A percentile compares a stretch with the other conserved stretches of the same genome.
phyloP scores from a whole-genome alignment of 2,329 filamentous ascomycete genomes.

The Diaporthe sp. region DNA sequence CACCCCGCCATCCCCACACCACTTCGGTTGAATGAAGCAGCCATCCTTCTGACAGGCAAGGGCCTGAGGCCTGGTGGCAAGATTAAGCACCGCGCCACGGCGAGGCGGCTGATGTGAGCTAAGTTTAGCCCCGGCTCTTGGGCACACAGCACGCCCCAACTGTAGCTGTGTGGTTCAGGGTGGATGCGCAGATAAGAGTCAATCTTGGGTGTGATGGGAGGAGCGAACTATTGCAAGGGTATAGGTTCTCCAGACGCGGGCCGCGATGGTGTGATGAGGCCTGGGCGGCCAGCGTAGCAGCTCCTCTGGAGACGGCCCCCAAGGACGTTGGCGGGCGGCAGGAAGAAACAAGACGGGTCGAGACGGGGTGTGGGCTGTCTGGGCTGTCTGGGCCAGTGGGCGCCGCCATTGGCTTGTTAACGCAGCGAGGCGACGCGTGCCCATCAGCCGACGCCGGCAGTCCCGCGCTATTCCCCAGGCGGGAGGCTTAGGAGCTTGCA shows the following conservation, averaged over 20 bases:
- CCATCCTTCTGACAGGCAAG: background rate
- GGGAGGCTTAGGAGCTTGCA: background rate
- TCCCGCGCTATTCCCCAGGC: conserved; percentile 1
- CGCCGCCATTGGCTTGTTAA: background rate
- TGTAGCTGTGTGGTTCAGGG: background rate
- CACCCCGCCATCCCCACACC: background rate
- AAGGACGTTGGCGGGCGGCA: background rate
- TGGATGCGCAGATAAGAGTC: background rate
- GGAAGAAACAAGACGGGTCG: background rate
- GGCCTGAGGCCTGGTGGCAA: conserved; percentile 1
- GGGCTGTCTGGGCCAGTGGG: background rate
- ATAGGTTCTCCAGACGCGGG: conserved; percentile 6
- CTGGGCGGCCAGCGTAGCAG: background rate
- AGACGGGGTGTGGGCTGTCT: background rate
- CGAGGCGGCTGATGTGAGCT: conserved; percentile 9
- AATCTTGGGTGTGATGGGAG: background rate
- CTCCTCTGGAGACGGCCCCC: background rate
- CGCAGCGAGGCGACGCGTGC: background rate
- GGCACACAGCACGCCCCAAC: conserved; percentile 1
- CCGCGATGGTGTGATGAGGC: conserved; percentile 9
- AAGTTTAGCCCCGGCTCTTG: conserved; percentile 1
- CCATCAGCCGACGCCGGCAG: conserved; percentile 9
- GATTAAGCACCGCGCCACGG: conserved; percentile 17
- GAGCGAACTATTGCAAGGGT: background rate
- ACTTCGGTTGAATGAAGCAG: background rate